Conservation (phyloP, 768 basidiomycete genomes). For the Leucosporidium yakuticum region DNA sequence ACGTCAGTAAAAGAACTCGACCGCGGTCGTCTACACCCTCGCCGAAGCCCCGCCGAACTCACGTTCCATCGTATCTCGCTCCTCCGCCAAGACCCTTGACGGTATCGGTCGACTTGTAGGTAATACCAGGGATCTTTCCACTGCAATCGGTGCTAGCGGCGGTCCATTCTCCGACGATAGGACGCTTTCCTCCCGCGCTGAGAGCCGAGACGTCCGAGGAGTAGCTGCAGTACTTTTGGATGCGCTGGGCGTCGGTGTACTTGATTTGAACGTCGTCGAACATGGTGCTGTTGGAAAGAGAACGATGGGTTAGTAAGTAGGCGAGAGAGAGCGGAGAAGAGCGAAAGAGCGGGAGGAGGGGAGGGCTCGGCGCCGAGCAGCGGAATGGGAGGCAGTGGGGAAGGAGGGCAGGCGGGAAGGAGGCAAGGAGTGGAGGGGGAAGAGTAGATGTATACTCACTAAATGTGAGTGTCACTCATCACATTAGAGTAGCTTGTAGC, state of each 20-base stretch:
- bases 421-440: too few species aligned
- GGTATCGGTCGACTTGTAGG: slow-evolving; percentile 1
- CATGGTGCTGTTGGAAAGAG: slow-evolving; percentile 13
- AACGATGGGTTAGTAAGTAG: too few species aligned
- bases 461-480: slow-evolving; percentile 42
- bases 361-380: too few species aligned
- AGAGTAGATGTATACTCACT: neutral
- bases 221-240: neutral
- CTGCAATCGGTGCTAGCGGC: slow-evolving; percentile 43
- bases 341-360: too few species aligned
- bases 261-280: slow-evolving; percentile 6
- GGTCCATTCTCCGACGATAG: slow-evolving; percentile 40
- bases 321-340: too few species aligned
- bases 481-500: slow-evolving; percentile 32
- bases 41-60: slow-evolving; percentile 38
- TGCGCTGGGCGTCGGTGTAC: neutral
- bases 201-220: neutral
- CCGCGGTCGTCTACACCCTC: slow-evolving; percentile 43
- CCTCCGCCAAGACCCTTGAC: neutral
- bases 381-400: too few species aligned
- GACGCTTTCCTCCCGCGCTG: slow-evolving; percentile 5
- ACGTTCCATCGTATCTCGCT: slow-evolving; percentile 43
- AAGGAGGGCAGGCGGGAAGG: too few species aligned
- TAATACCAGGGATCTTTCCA: slow-evolving; percentile 25
- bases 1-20: too few species aligned